These are phyloP conservation scores for Aurinia saxatilis DNA, from an alignment of 345 rosid species.

Conservation along the genomic window DNA sequence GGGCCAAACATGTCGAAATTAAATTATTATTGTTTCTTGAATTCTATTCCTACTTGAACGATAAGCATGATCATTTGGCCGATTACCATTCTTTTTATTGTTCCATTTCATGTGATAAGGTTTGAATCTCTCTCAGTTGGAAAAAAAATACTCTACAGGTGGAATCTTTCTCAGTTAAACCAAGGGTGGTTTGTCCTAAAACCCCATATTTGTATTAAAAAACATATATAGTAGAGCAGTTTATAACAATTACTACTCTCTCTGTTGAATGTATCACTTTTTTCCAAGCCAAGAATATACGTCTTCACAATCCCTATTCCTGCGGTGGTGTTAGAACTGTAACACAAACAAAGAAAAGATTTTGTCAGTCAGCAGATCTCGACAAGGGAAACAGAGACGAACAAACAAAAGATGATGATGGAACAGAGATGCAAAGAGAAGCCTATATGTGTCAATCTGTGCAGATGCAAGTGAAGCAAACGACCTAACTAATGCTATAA, in stretches of 20 bases:
- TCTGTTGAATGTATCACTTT: neutral
- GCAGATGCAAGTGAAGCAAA: neutral
- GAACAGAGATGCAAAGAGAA: neutral
- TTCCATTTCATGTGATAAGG: neutral
- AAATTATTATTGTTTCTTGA: too few species aligned
- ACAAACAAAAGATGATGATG: neutral
- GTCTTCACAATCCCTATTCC: constrained; percentile 15
- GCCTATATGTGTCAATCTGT: neutral
- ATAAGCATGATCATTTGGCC: too few species aligned
- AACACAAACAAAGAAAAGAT: neutral
- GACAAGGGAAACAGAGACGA: too few species aligned
- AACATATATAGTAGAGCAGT: neutral
- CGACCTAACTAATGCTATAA: neutral
- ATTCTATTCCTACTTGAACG: too few species aligned
- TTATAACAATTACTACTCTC: neutral
- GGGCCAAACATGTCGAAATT: too few species aligned
- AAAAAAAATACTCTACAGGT: neutral
- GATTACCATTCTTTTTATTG: too few species aligned
- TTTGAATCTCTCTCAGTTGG: neutral
- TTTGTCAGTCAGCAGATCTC: neutral
- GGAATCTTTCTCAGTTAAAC: neutral
- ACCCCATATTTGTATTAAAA: neutral
- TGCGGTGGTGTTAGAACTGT: constrained; percentile 27
- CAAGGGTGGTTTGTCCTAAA: neutral
- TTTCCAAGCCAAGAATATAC: constrained; percentile 1